Percentiles rank a stretch among this genome's conserved stretches.
Evolutionary conservation across 2,329 filamentous ascomycete species (phyloP).

Genomic region (Dendrostoma leiphaemia): DNA sequence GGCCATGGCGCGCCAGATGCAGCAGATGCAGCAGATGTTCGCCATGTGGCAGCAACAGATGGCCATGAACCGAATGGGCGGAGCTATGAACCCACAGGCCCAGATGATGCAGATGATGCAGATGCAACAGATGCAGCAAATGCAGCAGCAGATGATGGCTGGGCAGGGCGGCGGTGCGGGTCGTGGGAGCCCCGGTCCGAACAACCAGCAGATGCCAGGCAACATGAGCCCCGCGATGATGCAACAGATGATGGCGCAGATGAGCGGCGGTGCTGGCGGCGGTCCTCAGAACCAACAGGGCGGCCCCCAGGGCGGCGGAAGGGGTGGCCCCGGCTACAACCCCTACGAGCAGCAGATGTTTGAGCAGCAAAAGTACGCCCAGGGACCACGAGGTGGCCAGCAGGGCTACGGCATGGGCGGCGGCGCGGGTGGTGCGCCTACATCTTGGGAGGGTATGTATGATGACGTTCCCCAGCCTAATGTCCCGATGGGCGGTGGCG

Average conservation of each 20-base stretch:
- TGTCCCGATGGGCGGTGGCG: conserved; percentile 35
- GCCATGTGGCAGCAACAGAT: conserved; percentile 82
- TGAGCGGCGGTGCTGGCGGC: conserved; percentile 23
- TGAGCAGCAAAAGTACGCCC: conserved; percentile 77
- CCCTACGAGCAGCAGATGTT: conserved; percentile 72
- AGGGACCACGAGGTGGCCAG: conserved; percentile 33
- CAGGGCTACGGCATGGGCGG: conserved; percentile 32
- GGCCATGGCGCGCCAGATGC: conserved; percentile 98
- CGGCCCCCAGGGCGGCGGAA: conserved; percentile 23
- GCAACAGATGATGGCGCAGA: conserved; percentile 52
- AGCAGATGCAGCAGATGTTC: conserved; percentile 97
- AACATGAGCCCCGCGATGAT: conserved; percentile 52
- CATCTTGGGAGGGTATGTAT: conserved; percentile 97
- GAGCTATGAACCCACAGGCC: conserved; percentile 36
- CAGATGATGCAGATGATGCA: conserved; percentile 61
- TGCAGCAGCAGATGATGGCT: conserved; percentile 49
- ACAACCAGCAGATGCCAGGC: conserved; percentile 35
- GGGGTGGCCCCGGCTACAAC: conserved; percentile 57
- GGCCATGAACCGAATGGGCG: conserved; percentile 73
- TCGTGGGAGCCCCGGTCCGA: conserved; percentile 35
- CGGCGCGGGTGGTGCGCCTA: conserved; percentile 58
- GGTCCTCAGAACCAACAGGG: conserved; percentile 33
- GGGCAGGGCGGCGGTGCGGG: conserved; percentile 26
- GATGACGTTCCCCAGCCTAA: conserved; percentile 88
- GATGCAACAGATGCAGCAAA: conserved; percentile 67